Evolutionary conservation across 805 yeast genomes (phyloP), one percentile per base, ranked within the genome.

Genomic region (Cyberlindnera bimundalis): DNA sequence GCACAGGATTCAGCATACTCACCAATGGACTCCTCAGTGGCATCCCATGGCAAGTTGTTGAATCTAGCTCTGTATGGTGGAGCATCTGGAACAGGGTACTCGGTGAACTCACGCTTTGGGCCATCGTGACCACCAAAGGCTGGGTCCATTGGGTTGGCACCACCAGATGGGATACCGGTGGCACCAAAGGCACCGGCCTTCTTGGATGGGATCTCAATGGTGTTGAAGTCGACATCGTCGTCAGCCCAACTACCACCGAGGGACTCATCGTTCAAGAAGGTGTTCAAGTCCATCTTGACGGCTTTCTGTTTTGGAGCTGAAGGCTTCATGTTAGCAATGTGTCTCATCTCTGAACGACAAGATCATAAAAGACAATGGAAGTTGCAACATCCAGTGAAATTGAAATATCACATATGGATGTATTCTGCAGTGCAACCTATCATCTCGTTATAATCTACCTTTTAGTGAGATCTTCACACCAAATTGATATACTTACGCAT

Each of bases 21-120:
- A 38, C 62, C 67, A 43, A 84, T 70, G 39, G 71, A 76, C 27
- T 71, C 78, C 63, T 91, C 97, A 34, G 70, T 64, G 33, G 78
- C 75, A 43, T 84, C 90, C 81, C 85, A 84, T 45, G 96, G 87
- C 59, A 93, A 76, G 67, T 90, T 89, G 60, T 78, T 78, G 51
- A 91, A 73, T 61, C 87, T 79, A n/a, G 96, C 97, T 56, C 85
- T 83, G 73, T 66, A 93, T 40, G 99, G 99, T 15, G 97, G 89
- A 38, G 68, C 74, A 55, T 88, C 91, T 33, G 99, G 99, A 46
- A 93, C 73, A 31, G 96, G 96, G 53, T 68, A 84, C 59, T 83
- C 90, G 27, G 69, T 72, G 65, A 86, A 76, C 48, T 75, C 78
- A 50, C 68, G 67, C 50, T 68, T 55, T 38, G 64, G 61, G 36